Base-by-base conservation (phyloP, 331 rosid species). In the Pyracantha coccinea region DNA sequence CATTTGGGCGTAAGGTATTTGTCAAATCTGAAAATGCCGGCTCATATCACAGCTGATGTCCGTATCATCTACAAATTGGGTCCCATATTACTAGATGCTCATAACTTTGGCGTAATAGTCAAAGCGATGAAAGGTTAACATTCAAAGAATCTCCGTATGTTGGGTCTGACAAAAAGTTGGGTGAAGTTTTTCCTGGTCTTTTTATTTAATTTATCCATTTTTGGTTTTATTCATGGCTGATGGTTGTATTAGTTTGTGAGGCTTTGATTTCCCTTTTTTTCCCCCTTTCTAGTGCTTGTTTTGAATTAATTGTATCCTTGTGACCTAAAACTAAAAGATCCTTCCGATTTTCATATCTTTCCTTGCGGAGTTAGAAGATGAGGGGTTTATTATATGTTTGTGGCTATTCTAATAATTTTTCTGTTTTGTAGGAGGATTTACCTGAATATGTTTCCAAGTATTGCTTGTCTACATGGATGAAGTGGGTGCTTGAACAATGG, bases 391-490 rank as follows among this genome's bases (percentile, higher is more conserved):
- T 41, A 41, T 41, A 11, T 41, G 47, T 50, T n/a, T 15, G 72
- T 72, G 58, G 55, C 62, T 83, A 72, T 50, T 78, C 15, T 81
- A 33, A 71, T 64, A 12, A 16, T 69, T 74, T 64, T 77, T 71
- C 21, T 77, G 50, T 88, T 83, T 74, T 87, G 27, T 77, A 93
- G 98, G 93, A 53, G 66, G 98, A 94, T 87, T 83, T 94, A 75
- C 96, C 98, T 0, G 95, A 90, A 70, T 84, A 86, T 85, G 86
- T 91, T 75, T 91, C 93, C 13, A 86, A 75, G 76, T 83, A 87
- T 47, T 87, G 90, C 84, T 79, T 91, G 79, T 86, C 86, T 6
- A 91, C 74, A 62, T 94, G 98, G 98, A 88, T 90, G 84, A 77
- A 75, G 76, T 87, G 95, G 93, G 44, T 86, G 59, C 84, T 87